A percentile compares a stretch with the other conserved stretches of the same genome.
These are phyloP conservation scores for Periconia macrospinosa DNA, from an alignment of 2,329 filamentous ascomycete species.

Conservation along the genomic window DNA sequence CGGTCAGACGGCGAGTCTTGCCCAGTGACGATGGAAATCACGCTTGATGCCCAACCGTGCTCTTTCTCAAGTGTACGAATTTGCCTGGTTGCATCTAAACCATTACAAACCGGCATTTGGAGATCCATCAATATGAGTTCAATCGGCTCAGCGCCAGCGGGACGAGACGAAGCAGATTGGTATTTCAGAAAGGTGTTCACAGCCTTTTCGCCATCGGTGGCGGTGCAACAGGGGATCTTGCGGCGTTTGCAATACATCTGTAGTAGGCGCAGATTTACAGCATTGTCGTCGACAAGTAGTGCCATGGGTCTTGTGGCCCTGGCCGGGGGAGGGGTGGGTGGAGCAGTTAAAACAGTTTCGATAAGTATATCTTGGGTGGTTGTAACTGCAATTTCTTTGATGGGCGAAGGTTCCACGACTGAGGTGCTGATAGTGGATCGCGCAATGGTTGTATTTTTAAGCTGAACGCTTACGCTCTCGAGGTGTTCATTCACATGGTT, in stretches of 20 bases:
- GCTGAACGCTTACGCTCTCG: background rate
- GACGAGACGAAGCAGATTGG: background rate
- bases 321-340: background rate
- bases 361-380: background rate
- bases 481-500: background rate
- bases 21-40: slow-evolving; percentile 39
- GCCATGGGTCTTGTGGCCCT: slow-evolving; percentile 20
- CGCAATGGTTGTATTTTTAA: background rate
- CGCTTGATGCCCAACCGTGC: slow-evolving; percentile 21
- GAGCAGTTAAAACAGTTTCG: background rate
- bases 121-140: slow-evolving; percentile 46
- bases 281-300: slow-evolving; percentile 51
- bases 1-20: slow-evolving; percentile 34
- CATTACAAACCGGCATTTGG: slow-evolving; percentile 46
- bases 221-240: slow-evolving; percentile 38
- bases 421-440: background rate
- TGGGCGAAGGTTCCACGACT: background rate
- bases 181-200: slow-evolving; percentile 33
- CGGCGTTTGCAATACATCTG: slow-evolving; percentile 53
- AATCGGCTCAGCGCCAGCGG: slow-evolving; percentile 17
- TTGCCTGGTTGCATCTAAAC: slow-evolving; percentile 36
- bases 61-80: slow-evolving; percentile 38
- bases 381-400: background rate
- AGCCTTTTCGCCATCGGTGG: slow-evolving; percentile 46
- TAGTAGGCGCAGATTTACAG: slow-evolving; percentile 49